Evolutionary conservation across 2,329 filamentous ascomycete genomes (phyloP), one percentile per base, ranked within the genome.

Genomic region (Clonostachys chloroleuca): DNA sequence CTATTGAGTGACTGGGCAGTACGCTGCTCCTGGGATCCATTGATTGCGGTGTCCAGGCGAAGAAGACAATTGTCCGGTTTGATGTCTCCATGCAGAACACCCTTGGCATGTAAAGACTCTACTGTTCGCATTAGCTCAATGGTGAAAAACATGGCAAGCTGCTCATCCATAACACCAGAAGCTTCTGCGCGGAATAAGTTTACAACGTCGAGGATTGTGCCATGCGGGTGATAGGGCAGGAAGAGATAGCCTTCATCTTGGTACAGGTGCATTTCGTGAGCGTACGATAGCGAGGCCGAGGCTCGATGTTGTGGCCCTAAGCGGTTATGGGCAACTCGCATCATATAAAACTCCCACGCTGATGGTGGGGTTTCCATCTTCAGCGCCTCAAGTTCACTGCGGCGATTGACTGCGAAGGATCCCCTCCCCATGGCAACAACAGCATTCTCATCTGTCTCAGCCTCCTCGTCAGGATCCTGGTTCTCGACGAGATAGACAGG

Each of bases 321-420:
- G 1, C 94, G 87, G 18, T 80, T 73, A 53, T 92, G 89, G 2
- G 88, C 83, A 47, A 90, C 81, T 2, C 89, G 86, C 73, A 97
- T 90, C 66, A 99, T 95, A 68, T 96, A 88, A 61, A 97, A 99
- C 62, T 99, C 94, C 94, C 94, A 99, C 0, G 88, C 78, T 5
- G 84, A 87, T 0, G 92, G 89, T 1, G 92, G 90, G 34, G 87
- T 81, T 68, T 99, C 94, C 83, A 96, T 92, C 68, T 99, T 99
- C 56, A 99, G 76, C 2, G 94, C 94, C 65, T 96, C 91, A 5
- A 94, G 75, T 2, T 72, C 53, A 40, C 72, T 72, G 40, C 87
- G 82, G 42, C 73, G 70, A 34, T 70, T 71, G 10, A 74, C 59
- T n/a, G 79, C 72, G 58, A 85, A 81, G 12, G 74, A 67, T 33